A percentile compares a stretch with the other conserved stretches of the same genome.
Evolutionary conservation across 2,329 filamentous ascomycete genomes (phyloP).

Genomic region (Onygenales sp.): DNA sequence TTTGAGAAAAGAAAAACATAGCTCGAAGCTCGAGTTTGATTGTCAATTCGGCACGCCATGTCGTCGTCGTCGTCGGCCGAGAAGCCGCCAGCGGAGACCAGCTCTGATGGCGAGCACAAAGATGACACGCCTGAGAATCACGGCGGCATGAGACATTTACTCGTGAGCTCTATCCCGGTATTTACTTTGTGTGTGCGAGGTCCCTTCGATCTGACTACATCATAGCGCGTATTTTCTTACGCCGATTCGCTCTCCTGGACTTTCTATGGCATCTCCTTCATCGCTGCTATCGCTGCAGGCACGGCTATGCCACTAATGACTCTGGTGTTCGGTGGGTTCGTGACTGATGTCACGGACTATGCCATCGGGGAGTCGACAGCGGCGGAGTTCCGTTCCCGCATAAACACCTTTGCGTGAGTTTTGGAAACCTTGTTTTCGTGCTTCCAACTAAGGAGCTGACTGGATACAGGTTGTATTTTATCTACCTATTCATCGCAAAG

Average conservation of each 20-base stretch:
- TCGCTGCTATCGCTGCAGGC: background rate
- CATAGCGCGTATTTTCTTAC: slow-evolving; percentile 2
- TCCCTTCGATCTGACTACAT: background rate
- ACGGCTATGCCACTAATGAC: slow-evolving; percentile 2
- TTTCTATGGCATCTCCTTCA: background rate
- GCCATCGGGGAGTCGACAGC: background rate
- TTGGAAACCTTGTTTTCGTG: background rate
- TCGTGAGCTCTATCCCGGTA: background rate
- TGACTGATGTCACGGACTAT: slow-evolving; percentile 1
- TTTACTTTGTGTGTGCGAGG: background rate
- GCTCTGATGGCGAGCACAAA: background rate
- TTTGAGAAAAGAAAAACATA: too few species aligned
- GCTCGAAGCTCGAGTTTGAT: too few species aligned
- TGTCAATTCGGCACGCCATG: background rate
- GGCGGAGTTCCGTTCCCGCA: slow-evolving; percentile 1
- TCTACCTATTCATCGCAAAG: slow-evolving; percentile 3
- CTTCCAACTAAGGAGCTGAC: background rate
- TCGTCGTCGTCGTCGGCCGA: background rate
- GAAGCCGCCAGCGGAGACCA: background rate
- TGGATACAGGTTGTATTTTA: background rate
- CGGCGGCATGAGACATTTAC: slow-evolving; percentile 1
- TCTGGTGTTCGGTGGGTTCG: slow-evolving; percentile 2
- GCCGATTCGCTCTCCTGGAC: slow-evolving; percentile 1
- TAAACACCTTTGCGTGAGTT: slow-evolving; percentile 2
- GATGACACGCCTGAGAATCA: background rate